Evolutionary conservation across 345 rosid species (phyloP), one percentile per base, ranked within the genome.

Genomic region (Populus simonii): DNA sequence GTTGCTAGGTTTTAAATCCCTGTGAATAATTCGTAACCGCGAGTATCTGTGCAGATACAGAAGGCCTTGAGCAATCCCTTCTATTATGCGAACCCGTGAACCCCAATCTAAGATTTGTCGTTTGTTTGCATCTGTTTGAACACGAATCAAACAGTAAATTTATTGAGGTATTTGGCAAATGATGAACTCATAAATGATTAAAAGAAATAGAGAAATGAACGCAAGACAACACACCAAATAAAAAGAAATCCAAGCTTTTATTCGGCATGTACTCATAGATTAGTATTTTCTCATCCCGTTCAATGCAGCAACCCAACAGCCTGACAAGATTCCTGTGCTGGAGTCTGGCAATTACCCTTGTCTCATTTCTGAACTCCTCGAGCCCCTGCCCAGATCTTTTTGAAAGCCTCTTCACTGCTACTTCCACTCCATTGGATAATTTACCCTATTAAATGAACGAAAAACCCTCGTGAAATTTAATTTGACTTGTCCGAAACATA

Each of bases 261-360:
- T 25, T 25, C 25, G 25, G 25, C 25, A 25, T 25, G 1, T 25
- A 25, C 25, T 25, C 25, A 25, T 59, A 66, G 4, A 2, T 35
- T 35, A 33, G 10, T 29, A 66, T 66, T 25, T 66, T 66, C 39
- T 66, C 70, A 16, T 66, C 70, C 10, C 39, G 36, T 66, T 66
- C 39, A 29, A 29, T 67, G 11, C n/a, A 67, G 70, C 70, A 67
- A 36, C 45, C 70, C 12, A 67, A 35, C 13, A 67, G 5, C 70
- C 39, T 6, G 17, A 67, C 70, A 29, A 67, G 45, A 67, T 35
- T 67, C 70, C 20, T 67, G 70, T 67, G 70, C 70, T 35, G 70
- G 41, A 67, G 43, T 35, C 33, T 67, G 45, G 70, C 41, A 67
- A 67, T 67, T 20, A 67, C 25, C 5, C 0, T 29, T 1, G 70